These are phyloP conservation scores for Trichomonas tenax DNA, from an alignment of 208 protist genomes.

Conservation along the genomic window DNA sequence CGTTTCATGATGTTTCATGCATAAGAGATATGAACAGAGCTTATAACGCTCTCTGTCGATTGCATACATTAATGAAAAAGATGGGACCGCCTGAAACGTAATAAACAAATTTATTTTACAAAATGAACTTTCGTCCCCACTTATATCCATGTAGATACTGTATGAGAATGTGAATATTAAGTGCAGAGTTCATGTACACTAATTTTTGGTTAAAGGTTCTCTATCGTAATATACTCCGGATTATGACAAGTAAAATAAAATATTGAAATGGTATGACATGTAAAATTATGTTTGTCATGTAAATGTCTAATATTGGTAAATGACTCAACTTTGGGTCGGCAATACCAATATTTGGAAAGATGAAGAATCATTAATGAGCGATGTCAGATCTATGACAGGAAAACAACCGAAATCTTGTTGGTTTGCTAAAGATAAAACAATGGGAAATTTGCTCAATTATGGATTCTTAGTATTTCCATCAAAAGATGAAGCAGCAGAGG, in stretches of 20 bases:
- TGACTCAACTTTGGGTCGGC: conserved; percentile 17
- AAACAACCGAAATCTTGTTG: background rate
- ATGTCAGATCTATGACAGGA: background rate
- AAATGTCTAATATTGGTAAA: background rate
- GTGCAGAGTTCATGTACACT: too few species aligned
- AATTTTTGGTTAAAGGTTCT: too few species aligned
- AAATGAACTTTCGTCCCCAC: too few species aligned
- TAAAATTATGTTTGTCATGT: background rate
- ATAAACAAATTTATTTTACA: too few species aligned
- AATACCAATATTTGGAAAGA: background rate
- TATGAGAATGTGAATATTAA: too few species aligned
- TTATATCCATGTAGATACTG: too few species aligned
- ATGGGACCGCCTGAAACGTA: too few species aligned
- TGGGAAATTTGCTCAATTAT: background rate
- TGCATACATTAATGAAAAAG: too few species aligned
- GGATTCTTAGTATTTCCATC: background rate
- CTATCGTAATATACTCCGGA: too few species aligned
- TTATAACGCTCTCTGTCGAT: too few species aligned
- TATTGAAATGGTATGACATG: background rate
- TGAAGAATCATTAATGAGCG: background rate
- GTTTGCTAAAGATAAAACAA: background rate
- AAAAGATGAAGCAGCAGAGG: background rate
- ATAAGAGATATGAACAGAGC: too few species aligned
- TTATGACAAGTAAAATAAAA: background rate
- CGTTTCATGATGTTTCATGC: too few species aligned